Conservation (phyloP, 78 protist species). For the Guillardia theta region DNA sequence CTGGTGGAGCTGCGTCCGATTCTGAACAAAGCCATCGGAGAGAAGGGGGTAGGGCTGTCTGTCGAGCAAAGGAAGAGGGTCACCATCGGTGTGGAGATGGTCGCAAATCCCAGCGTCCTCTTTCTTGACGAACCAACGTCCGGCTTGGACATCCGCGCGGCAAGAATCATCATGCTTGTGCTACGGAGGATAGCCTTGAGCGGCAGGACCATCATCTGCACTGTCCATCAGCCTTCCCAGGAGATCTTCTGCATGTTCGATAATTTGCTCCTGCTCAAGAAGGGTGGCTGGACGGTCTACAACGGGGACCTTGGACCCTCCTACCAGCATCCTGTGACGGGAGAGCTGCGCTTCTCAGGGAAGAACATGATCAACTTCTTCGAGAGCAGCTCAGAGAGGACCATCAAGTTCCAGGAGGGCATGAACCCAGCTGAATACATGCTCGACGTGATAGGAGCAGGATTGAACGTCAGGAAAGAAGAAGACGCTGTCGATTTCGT, state of each 20-base stretch:
- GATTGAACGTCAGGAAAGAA: not conserved
- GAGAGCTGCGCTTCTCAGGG: not conserved
- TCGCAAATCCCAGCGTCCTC: not conserved
- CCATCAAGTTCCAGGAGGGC: not conserved
- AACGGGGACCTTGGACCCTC: not conserved
- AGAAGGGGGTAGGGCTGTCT: not conserved
- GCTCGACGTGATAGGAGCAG: not conserved
- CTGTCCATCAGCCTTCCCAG: conserved; percentile 55
- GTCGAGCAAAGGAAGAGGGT: not conserved
- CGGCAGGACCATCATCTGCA: conserved; percentile 44
- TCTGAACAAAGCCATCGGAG: not conserved
- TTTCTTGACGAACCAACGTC: not conserved
- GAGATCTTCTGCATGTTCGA: conserved; percentile 55
- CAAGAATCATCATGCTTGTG: not conserved
- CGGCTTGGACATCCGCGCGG: not conserved
- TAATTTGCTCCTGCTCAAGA: conserved; percentile 28
- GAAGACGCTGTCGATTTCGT: not conserved
- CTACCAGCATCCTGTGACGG: not conserved
- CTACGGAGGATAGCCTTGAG: not conserved
- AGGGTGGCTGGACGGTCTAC: conserved; percentile 28
- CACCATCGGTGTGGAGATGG: not conserved
- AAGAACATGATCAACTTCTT: not conserved
- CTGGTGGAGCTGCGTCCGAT: not conserved
- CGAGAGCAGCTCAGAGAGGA: not conserved
- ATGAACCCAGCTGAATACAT: not conserved